Base-by-base conservation (phyloP, 257 asterid genomes). In the Solanum acaule region DNA sequence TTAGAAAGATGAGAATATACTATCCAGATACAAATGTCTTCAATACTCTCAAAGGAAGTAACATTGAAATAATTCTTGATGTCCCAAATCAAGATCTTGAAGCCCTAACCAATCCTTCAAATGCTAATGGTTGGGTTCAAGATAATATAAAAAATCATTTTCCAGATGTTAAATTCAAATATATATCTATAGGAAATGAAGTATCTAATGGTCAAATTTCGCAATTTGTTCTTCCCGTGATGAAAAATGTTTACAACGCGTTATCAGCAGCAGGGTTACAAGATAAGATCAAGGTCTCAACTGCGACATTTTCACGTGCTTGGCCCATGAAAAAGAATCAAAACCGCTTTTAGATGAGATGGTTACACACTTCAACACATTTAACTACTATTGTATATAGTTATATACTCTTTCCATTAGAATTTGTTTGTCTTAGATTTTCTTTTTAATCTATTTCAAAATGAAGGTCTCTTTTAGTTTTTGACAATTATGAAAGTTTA, bases 61-160 rank as follows among this genome's bases (percentile, higher is more conserved):
- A 29, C 90, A 91, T 93, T 29, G 91, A 92, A 10, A 71, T 93
- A 70, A 86, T 84, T 6, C 65, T 92, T 11, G 93, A 91, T 10
- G 92, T 92, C 1, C 95, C 93, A 23, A 90, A 94, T 87, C 11
- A 90, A 37, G 94, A 89, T 31, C 91, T 93, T 72, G 91, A 89
- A 65, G 15, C 27, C 6, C 34, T 92, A 44, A 92, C 88, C 29
- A 52, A 75, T 70, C 83, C 91, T 86, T 86, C 22, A 70, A 86
- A 49, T 27, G 96, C 96, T 0, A 70, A 67, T 0, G 18, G 12
- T 1, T 93, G 96, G 96, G 93, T 93, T 6, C 90, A 70, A 23
- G 49, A 27, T 4, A 89, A 91, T 46, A 87, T 93, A 2, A 59
- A 37, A 1, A 20, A 2, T 75, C 16, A 89, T 83, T 88, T 88